phyloP scores from a whole-genome alignment of 306 rosid genomes.

The Ceratonia siliqua region DNA sequence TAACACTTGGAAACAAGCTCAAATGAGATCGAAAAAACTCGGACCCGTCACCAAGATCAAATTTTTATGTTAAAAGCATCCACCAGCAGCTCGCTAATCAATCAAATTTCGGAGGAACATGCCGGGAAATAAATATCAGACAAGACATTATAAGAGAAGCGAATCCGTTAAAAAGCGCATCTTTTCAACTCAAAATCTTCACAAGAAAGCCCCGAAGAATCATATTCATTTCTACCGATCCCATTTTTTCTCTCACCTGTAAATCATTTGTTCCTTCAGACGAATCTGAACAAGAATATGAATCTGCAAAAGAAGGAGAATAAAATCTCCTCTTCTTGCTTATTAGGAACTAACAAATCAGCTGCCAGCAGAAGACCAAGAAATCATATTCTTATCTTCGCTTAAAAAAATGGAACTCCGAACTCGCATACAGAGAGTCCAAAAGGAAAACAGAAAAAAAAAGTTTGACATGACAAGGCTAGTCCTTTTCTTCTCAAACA shows the following conservation, averaged over 20 bases:
- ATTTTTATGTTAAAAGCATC: neutral
- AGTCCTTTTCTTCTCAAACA: constrained; percentile 27
- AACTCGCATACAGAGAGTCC: constrained; percentile 7
- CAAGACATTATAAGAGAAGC: neutral
- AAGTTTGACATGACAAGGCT: neutral
- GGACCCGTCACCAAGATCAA: constrained; percentile 1
- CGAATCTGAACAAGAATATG: constrained; percentile 41
- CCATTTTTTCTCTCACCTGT: constrained; percentile 28
- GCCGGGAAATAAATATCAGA: neutral
- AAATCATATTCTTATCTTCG: constrained; percentile 26
- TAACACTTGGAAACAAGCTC: constrained; percentile 24
- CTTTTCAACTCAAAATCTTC: constrained; percentile 54
- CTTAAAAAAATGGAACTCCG: neutral
- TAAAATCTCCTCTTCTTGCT: neutral
- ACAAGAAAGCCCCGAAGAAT: constrained; percentile 61
- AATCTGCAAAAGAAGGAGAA: constrained; percentile 30
- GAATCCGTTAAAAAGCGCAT: constrained; percentile 45
- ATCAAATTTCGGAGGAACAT: neutral
- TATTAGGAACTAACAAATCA: constrained; percentile 22
- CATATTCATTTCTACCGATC: constrained; percentile 51
- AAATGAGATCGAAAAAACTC: neutral
- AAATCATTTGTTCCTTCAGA: constrained; percentile 31
- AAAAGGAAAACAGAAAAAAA: constrained; percentile 18
- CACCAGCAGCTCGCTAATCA: neutral
- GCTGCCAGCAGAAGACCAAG: constrained; percentile 27